A percentile compares a stretch with the other conserved stretches of the same genome.
Conservation (phyloP, 2,329 filamentous ascomycete genomes). For the Clarireedia monteithiana region DNA sequence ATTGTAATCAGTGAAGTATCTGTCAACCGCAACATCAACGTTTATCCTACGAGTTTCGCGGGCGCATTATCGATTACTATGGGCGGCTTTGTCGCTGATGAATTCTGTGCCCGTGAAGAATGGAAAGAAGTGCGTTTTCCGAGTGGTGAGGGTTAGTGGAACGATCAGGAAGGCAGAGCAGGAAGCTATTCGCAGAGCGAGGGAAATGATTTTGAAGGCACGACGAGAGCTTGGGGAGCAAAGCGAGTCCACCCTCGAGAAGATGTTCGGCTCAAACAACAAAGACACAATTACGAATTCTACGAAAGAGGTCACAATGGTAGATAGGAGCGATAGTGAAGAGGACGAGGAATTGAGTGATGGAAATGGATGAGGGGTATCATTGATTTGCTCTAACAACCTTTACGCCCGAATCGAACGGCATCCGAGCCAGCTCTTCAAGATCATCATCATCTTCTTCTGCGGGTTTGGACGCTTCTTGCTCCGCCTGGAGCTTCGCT, state of each 20-base stretch:
- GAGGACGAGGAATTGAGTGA: constrained; percentile 39
- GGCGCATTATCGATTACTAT: constrained; percentile 77
- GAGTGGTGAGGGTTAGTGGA: constrained; percentile 80
- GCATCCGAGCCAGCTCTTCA: constrained; percentile 2
- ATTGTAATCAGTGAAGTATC: constrained; percentile 67
- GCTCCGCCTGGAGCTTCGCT: constrained; percentile 42
- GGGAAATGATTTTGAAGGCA: constrained; percentile 61
- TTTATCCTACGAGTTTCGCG: constrained; percentile 82
- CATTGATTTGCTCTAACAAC: constrained; percentile 55
- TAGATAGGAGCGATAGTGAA: constrained; percentile 39
- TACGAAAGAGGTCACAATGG: constrained; percentile 37
- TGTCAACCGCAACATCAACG: constrained; percentile 86
- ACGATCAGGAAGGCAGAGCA: constrained; percentile 91
- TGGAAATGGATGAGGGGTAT: constrained; percentile 35
- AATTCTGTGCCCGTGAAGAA: constrained; percentile 52
- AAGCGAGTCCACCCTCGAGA: constrained; percentile 31
- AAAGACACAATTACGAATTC: constrained; percentile 16
- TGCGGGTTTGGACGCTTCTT: constrained; percentile 29
- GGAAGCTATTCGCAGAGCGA: constrained; percentile 74
- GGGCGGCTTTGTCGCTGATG: constrained; percentile 82
- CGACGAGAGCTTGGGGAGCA: constrained; percentile 41
- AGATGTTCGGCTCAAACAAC: constrained; percentile 32
- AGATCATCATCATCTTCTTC: constrained; percentile 24
- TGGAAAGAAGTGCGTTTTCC: constrained; percentile 65
- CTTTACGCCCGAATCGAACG: constrained; percentile 42